Conservation (phyloP, 192 early-diverging fungal species). For the Chytriomyces confervae region DNA sequence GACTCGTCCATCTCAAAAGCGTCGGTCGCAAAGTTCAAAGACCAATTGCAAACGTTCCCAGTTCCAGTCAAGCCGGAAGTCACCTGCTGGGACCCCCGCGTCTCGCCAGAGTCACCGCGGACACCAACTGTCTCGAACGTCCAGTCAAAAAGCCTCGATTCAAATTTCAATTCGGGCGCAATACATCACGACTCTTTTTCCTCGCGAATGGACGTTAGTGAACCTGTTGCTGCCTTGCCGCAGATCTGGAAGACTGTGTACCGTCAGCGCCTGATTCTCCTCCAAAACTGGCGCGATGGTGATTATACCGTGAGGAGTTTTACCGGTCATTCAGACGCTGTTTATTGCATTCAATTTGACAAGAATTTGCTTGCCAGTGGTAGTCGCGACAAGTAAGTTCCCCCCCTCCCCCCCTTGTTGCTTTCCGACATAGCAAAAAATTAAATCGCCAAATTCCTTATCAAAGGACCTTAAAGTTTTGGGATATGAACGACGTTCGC, state of each 20-base stretch:
- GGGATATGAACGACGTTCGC: conserved; percentile 5
- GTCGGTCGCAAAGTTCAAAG: conserved; percentile 16
- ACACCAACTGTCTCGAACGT: neutral
- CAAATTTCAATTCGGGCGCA: too few relatives aligned
- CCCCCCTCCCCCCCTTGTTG: too few relatives aligned
- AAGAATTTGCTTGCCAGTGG: conserved; percentile 49
- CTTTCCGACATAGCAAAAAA: neutral
- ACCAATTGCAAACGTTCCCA: neutral
- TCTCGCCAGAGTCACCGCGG: neutral
- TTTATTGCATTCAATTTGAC: conserved; percentile 66
- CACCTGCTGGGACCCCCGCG: neutral
- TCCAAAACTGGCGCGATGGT: conserved; percentile 54
- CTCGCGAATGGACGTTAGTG: too few relatives aligned
- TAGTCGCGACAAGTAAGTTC: conserved; percentile 45
- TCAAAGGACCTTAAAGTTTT: conserved; percentile 23
- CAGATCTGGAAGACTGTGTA: conserved; percentile 50
- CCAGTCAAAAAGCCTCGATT: too few relatives aligned
- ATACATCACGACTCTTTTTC: neutral
- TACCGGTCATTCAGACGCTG: conserved; percentile 57
- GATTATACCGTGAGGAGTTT: conserved; percentile 36
- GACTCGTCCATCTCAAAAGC: neutral
- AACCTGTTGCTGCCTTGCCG: neutral
- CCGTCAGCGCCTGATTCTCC: conserved; percentile 41
- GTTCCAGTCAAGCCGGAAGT: neutral
- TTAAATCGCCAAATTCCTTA: neutral